phyloP scores from a whole-genome alignment of 2,329 filamentous ascomycete species.

The Pseudocercospora vitis region DNA sequence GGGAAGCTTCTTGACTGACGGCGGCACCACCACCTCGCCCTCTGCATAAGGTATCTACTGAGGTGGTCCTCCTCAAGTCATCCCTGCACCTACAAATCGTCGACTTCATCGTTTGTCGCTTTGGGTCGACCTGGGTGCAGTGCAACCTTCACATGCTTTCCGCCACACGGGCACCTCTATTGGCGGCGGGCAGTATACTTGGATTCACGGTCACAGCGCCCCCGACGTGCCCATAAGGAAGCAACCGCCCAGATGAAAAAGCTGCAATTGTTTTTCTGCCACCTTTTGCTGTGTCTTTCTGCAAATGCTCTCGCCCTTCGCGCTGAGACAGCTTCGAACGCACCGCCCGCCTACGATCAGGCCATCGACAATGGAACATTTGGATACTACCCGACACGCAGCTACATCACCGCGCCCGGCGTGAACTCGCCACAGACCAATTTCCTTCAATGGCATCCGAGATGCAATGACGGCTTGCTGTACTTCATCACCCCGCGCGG shows the following conservation, averaged over 20 bases:
- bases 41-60: neutral
- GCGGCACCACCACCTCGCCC: too few species aligned
- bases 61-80: neutral
- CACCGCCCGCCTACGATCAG: slow-evolving; percentile 26
- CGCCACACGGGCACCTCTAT: neutral
- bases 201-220: neutral
- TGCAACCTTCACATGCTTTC: neutral
- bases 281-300: slow-evolving; percentile 27
- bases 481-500: slow-evolving; percentile 39
- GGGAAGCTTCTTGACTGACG: too few species aligned
- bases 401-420: slow-evolving; percentile 28
- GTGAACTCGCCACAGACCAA: slow-evolving; percentile 32
- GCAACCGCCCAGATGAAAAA: slow-evolving; percentile 25
- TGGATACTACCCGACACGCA: slow-evolving; percentile 32
- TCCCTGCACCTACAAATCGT: neutral
- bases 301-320: slow-evolving; percentile 10
- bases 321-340: neutral
- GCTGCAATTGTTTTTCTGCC: slow-evolving; percentile 27
- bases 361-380: slow-evolving; percentile 33
- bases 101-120: neutral
- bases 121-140: neutral
- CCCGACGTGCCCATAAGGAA: neutral
- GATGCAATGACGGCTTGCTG: slow-evolving; percentile 33
- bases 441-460: slow-evolving; percentile 31
- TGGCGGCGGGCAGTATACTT: neutral